Base-by-base conservation (phyloP, 805 yeast genomes). In the Kodamaea leandrae region DNA sequence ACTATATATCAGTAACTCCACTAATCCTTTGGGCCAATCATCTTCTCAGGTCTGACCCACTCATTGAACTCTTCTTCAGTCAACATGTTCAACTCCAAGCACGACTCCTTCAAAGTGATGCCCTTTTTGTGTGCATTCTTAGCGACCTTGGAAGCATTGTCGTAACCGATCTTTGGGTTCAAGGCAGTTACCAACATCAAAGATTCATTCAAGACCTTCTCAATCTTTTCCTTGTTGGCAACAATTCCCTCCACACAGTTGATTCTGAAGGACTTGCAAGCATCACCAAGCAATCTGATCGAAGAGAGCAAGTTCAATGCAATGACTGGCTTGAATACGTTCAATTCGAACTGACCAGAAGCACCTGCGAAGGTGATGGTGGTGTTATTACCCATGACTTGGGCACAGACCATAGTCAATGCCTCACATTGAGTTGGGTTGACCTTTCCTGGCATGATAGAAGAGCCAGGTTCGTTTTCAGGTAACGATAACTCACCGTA, bases 361-460 rank as follows among this genome's bases (percentile, higher is more conserved):
- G 70, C 70, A 30, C 70, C 70, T 9, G 66, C 52, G 33, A 64
- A 64, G 9, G 70, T 61, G 48, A 64, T 63, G 41, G 70, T 60
- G 42, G 64, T 53, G 57, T 64, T 58, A 55, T 64, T 64, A 45
- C 70, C 70, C 59, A 64, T 55, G 17, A 64, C 70, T 47, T 64
- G 70, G 16, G 63, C 61, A 32, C 64, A 62, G 15, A 64, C 68
- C 70, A 64, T 64, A 32, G 70, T 64, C 60, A 64, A 51, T 15
- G 70, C 70, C 50, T 64, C 70, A 50, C 62, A 58, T 49, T 64
- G 70, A 23, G 70, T 64, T 20, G 70, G 70, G 54, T 64, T 64
- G 43, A 64, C 70, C 53, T 64, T 64, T 27, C 70, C 70, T 6
- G 70, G 70, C 70, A 64, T 64, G 44, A 64, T 64, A n/a, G 66